Evolutionary conservation across 352 stramenopile species (phyloP), one percentile per base, ranked within the genome.

Genomic region (Plasmopara muralis): DNA sequence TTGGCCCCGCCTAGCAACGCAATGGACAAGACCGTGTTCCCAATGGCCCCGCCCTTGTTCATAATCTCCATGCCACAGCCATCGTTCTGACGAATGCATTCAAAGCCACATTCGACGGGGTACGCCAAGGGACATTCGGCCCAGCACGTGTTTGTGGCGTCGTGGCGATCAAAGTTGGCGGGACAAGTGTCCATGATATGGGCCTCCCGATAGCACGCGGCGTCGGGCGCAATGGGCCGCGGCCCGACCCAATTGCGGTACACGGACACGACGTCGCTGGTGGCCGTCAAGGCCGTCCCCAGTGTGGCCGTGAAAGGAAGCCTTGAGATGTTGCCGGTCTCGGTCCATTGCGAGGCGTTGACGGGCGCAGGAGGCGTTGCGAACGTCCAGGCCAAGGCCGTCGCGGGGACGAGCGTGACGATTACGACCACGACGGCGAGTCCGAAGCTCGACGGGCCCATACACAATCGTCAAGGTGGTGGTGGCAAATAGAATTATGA

Each of bases 81-180:
- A 43, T 70, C 60, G 64, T 77, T 84, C 53, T 84, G 73, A 12
- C 65, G 70, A 33, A 82, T 60, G 46, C 74, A 81, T 43, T 85
- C 69, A 62, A 78, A 66, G 35, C 66, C 74, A 37, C 74, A 85
- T 41, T 74, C 59, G 9, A 86, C 72, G 0, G 74, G 74, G 56
- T 83, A 86, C 29, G 74, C 64, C 20, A 83, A 47, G 7, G 74
- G 74, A 35, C 74, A 84, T 39, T 77, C 55, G 6, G 70, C 62
- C 72, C 72, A 83, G 50, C 72, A 83, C 2, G 72, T 77, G 13
- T 60, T 59, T 13, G 75, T 60, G 4, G 33, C 7, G 0, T 75
- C 63, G 25, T 78, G 63, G 34, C 59, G 69, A 28, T 68, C 47
- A 53, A 70, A 83, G 25, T 74, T 72, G 25, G 37, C 54, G 0